Evolutionary conservation across 164 flowering plant species (phyloP), one percentile per base, ranked within the genome.

Genomic region (Vitis riparia): DNA sequence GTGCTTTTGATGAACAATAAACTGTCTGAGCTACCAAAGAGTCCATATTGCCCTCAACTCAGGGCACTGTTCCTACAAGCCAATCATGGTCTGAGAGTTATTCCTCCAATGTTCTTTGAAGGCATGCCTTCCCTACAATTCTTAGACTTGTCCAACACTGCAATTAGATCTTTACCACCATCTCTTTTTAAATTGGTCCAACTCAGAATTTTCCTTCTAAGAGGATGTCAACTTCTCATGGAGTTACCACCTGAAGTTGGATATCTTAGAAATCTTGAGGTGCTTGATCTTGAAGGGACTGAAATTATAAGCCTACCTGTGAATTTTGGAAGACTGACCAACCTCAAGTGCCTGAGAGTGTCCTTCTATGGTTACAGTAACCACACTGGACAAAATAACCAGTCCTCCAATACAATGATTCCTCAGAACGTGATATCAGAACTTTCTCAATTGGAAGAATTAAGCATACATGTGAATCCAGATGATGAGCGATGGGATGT

Each of bases 201-300:
- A 5, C 37, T 32, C 37, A 32, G 37, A 5, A 32, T 32, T 32
- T 32, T 32, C 37, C 37, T 32, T 32, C 5, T 32, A 32, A 32
- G 37, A 32, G 37, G 37, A 32, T 32, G 37, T 32, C 37, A 5
- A 5, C 37, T 32, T 32, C 37, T 32, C 37, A 32, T 32, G 37
- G 37, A 32, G 37, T 5, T 32, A 2, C 37, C 37, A 32, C 59
- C 65, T 3, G 57, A 69, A 60, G 37, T 77, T 57, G 76, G 74
- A 49, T 11, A 5, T 9, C 65, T 77, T 14, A 62, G 55, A 50
- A 11, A 47, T 51, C 80, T 77, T 37, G 65, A 73, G 65, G 51
- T 72, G 17, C 74, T 77, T 53, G 80, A 77, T 66, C 74, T 77
- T 49, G 70, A 66, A n/a, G 76, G 71, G 10, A 69, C 76, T 59